phyloP scores from a whole-genome alignment of 331 rosid species.

The Pyrus hybrid region DNA sequence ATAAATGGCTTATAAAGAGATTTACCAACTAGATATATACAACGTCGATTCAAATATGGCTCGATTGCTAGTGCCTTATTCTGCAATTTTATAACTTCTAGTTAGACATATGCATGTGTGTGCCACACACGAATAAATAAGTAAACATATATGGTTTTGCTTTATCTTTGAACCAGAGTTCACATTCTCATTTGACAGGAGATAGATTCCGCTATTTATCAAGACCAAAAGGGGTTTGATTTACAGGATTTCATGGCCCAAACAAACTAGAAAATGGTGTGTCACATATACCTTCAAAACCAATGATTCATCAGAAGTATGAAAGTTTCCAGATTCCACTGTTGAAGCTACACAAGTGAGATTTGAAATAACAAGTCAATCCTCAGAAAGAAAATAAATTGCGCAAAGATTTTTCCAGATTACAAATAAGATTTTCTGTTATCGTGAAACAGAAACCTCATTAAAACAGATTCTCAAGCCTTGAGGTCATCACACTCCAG shows the following conservation, averaged over 20 bases:
- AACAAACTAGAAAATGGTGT: constrained; percentile 5
- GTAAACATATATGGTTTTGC: neutral
- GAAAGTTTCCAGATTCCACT: constrained; percentile 52
- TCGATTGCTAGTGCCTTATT: constrained; percentile 52
- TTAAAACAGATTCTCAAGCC: neutral
- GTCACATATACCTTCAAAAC: constrained; percentile 50
- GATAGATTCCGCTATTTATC: neutral
- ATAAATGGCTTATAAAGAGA: constrained; percentile 29
- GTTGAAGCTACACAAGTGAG: constrained; percentile 40
- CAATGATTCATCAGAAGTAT: constrained; percentile 44
- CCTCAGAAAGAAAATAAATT: neutral
- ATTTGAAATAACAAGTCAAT: constrained; percentile 13
- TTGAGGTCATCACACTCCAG: neutral
- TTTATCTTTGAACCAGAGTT: neutral
- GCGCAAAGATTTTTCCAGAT: neutral
- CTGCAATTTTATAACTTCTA: constrained; percentile 57
- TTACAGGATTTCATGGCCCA: constrained; percentile 2
- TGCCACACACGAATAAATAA: neutral
- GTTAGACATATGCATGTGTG: constrained; percentile 27
- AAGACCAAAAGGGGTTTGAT: neutral
- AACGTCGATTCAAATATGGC: constrained; percentile 74
- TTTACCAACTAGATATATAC: constrained; percentile 91
- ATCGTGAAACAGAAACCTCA: neutral
- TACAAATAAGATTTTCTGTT: too few relatives aligned
- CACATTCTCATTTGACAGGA: neutral